A percentile compares a stretch with the other conserved stretches of the same genome.
phyloP scores from a whole-genome alignment of 2,329 filamentous ascomycete genomes.

The Pseudocercospora ulei region DNA sequence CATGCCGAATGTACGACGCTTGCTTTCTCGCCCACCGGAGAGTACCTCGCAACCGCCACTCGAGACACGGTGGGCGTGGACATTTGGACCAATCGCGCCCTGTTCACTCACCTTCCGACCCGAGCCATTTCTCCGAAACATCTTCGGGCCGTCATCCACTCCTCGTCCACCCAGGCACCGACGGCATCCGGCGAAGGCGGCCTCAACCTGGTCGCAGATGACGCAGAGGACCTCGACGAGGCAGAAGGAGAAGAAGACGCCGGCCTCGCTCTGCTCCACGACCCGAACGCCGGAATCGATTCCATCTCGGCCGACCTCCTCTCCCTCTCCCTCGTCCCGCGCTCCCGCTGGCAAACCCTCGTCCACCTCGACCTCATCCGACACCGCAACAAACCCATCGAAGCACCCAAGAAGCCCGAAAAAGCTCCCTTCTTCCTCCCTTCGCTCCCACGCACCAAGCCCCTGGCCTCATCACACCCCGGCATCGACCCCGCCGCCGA shows the following conservation, averaged over 20 bases:
- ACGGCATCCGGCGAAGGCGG: slow-evolving; percentile 76
- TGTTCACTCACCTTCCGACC: slow-evolving; percentile 83
- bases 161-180: slow-evolving; percentile 39
- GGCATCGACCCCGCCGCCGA: slow-evolving; percentile 26
- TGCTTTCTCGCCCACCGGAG: slow-evolving; percentile 79
- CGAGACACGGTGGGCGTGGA: slow-evolving; percentile 77
- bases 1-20: slow-evolving; percentile 70
- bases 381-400: slow-evolving; percentile 85
- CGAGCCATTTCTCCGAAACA: slow-evolving; percentile 71
- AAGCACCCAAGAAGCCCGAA: slow-evolving; percentile 81
- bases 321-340: slow-evolving; percentile 80
- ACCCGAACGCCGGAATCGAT: slow-evolving; percentile 40
- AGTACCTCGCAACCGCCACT: slow-evolving; percentile 85
- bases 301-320: slow-evolving; percentile 66
- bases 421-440: slow-evolving; percentile 95
- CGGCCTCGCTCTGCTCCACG: slow-evolving; percentile 47
- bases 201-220: slow-evolving; percentile 50
- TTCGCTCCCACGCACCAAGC: slow-evolving; percentile 43
- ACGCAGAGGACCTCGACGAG: slow-evolving; percentile 45
- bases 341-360: slow-evolving; percentile 86
- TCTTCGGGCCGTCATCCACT: slow-evolving; percentile 49
- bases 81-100: slow-evolving; percentile 86
- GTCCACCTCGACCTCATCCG: slow-evolving; percentile 84
- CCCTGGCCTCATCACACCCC: slow-evolving; percentile 17
- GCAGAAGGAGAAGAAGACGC: slow-evolving; percentile 40